phyloP scores from a whole-genome alignment of 768 basidiomycete species.

The Suillus paluster region DNA sequence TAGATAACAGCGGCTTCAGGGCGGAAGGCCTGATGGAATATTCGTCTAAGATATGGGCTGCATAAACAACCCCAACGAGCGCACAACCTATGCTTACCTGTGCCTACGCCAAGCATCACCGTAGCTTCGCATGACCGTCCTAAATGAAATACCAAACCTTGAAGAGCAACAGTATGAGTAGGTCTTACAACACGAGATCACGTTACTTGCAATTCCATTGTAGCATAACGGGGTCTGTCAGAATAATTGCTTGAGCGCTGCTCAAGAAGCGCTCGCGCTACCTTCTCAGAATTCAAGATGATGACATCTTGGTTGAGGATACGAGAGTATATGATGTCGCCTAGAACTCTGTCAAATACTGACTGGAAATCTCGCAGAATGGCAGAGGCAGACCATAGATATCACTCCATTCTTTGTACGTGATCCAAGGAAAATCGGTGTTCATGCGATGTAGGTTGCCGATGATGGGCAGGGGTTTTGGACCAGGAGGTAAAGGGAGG shows the following conservation, averaged over 20 bases:
- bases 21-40: slow-evolving; percentile 27
- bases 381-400: slow-evolving; percentile 22
- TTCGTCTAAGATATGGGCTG: slow-evolving; percentile 32
- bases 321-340: slow-evolving; percentile 46
- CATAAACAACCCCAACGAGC: slow-evolving; percentile 42
- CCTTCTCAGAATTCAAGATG: slow-evolving; percentile 44
- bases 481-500: slow-evolving; percentile 53
- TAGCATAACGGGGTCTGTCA: slow-evolving; percentile 39
- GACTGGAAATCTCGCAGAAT: background rate
- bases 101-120: slow-evolving; percentile 36
- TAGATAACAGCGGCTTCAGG: slow-evolving; percentile 13
- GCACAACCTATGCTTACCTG: slow-evolving; percentile 29
- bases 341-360: slow-evolving; percentile 20
- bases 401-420: slow-evolving; percentile 28
- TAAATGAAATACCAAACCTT: slow-evolving; percentile 45
- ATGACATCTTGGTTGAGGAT: slow-evolving; percentile 47
- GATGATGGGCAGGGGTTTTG: slow-evolving; percentile 47
- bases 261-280: slow-evolving; percentile 45
- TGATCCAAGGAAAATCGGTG: slow-evolving; percentile 32
- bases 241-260: slow-evolving; percentile 48
- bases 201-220: slow-evolving; percentile 42
- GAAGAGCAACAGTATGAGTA: slow-evolving; percentile 17
- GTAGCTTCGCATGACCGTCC: slow-evolving; percentile 42
- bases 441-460: slow-evolving; percentile 52
- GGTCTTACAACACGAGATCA: background rate